Percentiles rank a stretch among this genome's conserved stretches.
Evolutionary conservation across 2,329 filamentous ascomycete species (phyloP).

Genomic region (Fonsecaea pedrosoi): DNA sequence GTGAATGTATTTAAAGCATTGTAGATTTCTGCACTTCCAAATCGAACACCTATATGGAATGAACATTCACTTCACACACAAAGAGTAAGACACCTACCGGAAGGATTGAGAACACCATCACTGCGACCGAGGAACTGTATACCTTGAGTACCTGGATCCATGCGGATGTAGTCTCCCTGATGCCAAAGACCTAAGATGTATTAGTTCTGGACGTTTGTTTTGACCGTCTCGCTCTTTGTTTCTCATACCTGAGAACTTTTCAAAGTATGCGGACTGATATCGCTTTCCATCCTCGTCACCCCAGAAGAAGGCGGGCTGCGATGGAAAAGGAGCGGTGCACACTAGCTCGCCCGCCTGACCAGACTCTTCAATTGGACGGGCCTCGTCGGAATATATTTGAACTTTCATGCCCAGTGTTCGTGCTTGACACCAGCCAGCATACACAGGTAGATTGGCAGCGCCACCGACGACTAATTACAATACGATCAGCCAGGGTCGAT

Average conservation of each 20-base stretch:
- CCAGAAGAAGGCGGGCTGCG: conserved; percentile 72
- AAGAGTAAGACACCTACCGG: conserved; percentile 42
- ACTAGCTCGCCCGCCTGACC: conserved; percentile 78
- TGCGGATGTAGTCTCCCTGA: conserved; percentile 77
- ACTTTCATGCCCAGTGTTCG: conserved; percentile 61
- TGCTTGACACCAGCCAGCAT: conserved; percentile 63
- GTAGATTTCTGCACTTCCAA: conserved; percentile 93
- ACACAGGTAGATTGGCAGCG: conserved; percentile 52
- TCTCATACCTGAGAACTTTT: neutral
- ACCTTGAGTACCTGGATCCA: conserved; percentile 70
- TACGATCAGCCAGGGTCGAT: too few species aligned
- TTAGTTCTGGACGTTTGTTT: too few species aligned
- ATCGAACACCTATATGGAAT: conserved; percentile 87
- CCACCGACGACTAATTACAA: conserved; percentile 57
- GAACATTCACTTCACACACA: neutral
- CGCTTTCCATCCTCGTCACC: conserved; percentile 58
- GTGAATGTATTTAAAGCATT: conserved; percentile 62
- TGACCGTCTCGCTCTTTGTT: too few species aligned
- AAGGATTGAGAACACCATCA: conserved; percentile 67
- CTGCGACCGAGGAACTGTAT: conserved; percentile 71
- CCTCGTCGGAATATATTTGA: conserved; percentile 41
- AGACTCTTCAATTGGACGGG: conserved; percentile 46
- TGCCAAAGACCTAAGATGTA: conserved; percentile 73
- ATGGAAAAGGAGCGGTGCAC: conserved; percentile 73
- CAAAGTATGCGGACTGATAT: conserved; percentile 51